Evolutionary conservation across 2,329 filamentous ascomycete genomes (phyloP).

Genomic region (Pseudogymnoascus sp.): DNA sequence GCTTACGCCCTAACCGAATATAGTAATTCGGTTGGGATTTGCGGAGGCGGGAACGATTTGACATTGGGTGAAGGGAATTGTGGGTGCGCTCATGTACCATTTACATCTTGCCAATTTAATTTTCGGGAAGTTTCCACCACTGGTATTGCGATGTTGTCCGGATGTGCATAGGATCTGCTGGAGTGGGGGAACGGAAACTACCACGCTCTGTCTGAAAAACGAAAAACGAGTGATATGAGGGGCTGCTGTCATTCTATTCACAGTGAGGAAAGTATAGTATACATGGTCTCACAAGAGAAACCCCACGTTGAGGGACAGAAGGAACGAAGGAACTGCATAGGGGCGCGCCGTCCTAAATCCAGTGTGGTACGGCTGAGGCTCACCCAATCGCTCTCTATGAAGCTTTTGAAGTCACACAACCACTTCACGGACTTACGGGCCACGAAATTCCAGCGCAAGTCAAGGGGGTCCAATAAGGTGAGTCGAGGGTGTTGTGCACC

Average conservation of each 20-base stretch:
- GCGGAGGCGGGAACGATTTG: conserved; percentile 3
- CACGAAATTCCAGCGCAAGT: neutral
- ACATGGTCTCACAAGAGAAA: neutral
- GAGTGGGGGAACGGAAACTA: neutral
- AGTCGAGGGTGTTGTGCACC: neutral
- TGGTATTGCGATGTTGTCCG: neutral
- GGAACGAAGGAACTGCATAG: neutral
- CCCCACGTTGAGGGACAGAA: neutral
- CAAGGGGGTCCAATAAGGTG: neutral
- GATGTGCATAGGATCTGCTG: neutral
- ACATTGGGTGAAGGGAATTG: conserved; percentile 5
- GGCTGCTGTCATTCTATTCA: neutral
- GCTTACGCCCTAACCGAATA: neutral
- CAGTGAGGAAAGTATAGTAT: neutral
- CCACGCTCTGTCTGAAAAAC: neutral
- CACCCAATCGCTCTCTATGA: neutral
- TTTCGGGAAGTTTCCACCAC: neutral
- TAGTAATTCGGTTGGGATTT: neutral
- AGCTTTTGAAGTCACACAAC: neutral
- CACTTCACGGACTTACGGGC: neutral
- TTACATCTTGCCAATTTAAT: neutral
- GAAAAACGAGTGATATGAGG: neutral
- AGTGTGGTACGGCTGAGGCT: neutral
- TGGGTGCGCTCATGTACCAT: neutral
- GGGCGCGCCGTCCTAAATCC: neutral